Base-by-base conservation (phyloP, 2,329 filamentous ascomycete genomes). In the Teratosphaeria nubilosa region DNA sequence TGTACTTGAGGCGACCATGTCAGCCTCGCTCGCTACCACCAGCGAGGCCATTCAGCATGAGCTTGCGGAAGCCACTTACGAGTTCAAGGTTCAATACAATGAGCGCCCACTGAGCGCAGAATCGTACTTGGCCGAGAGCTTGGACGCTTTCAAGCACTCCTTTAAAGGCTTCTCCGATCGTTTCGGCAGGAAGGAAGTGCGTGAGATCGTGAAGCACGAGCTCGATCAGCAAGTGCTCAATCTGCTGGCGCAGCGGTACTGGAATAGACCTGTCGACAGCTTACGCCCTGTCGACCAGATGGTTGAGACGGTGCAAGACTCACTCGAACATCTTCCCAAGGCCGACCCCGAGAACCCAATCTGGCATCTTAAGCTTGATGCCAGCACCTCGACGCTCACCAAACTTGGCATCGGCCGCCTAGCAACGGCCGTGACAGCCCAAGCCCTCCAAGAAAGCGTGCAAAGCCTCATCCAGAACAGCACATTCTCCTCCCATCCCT, bases 31-130 rank as follows among this genome's bases (percentile, higher is more conserved):
- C 57, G 88, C 94, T 66, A 85, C 85, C 57, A 99, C 94, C 3
- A 89, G 88, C 66, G 90, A 96, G 69, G 90, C 91, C 10, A 96
- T 99, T 64, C 87, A 87, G 61, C 90, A 96, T 71, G 94, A 99
- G 72, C 83, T 99, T 0, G 92, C 96, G 68, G 94, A 99, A 74
- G 91, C 94, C 2, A 92, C 90, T 0, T 99, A 99, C 70, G 92
- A 99, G 74, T 99, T 96, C 80, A 99, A 99, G 73, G 94, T 99
- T 5, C 95, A 99, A 73, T 99, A 99, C 76, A 99, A 99, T 69
- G 94, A 99, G 71, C 86, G 94, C 6, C 90, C 92, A 1, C 78
- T 99, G 37, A 96, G 90, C 55, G 94, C 94, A 1, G 94, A 99
- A 71, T 96, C 92, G 3, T 99, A 99, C 70, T 82, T 99, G 45